Conservation (phyloP, 805 yeast genomes). For the Debaryomyces prosopidis region DNA sequence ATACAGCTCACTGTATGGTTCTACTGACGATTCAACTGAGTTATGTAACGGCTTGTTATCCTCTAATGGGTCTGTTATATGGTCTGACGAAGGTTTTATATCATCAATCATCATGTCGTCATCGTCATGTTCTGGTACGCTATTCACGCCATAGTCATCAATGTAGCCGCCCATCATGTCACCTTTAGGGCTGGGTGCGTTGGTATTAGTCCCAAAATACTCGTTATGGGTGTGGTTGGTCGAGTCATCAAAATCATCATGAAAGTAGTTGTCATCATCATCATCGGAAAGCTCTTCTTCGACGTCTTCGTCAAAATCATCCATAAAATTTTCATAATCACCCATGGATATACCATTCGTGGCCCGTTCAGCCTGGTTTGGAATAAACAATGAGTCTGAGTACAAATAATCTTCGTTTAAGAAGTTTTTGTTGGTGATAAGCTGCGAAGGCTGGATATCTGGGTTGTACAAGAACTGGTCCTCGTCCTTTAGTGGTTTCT, state of each 20-base stretch:
- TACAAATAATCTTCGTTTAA: slow-evolving; percentile 22
- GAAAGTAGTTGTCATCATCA: slow-evolving; percentile 39
- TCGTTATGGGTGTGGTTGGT: slow-evolving; percentile 7
- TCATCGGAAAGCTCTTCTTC: slow-evolving; percentile 43
- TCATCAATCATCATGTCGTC: slow-evolving; percentile 15
- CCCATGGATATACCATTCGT: slow-evolving; percentile 19
- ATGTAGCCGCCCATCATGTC: slow-evolving; percentile 14
- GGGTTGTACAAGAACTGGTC: slow-evolving; percentile 41
- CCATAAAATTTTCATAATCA: slow-evolving; percentile 37
- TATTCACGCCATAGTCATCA: slow-evolving; percentile 10
- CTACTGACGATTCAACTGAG: slow-evolving; percentile 1
- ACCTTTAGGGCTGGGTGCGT: slow-evolving; percentile 5
- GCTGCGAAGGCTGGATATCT: slow-evolving; percentile 41
- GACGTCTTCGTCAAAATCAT: slow-evolving; percentile 43
- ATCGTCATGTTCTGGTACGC: slow-evolving; percentile 2
- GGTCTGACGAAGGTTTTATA: slow-evolving; percentile 3
- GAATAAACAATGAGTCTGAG: slow-evolving; percentile 31
- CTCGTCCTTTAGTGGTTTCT: slow-evolving; percentile 26
- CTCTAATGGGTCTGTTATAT: not conserved
- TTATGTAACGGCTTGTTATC: not conserved
- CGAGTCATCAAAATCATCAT: slow-evolving; percentile 34
- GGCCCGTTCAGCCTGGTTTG: slow-evolving; percentile 14
- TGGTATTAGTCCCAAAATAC: slow-evolving; percentile 1
- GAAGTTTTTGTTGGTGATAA: slow-evolving; percentile 24
- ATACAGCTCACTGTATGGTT: not conserved